Evolutionary conservation across 2,329 filamentous ascomycete species (phyloP), one percentile per base, ranked within the genome.

Genomic region (Bipolaris gigantea): DNA sequence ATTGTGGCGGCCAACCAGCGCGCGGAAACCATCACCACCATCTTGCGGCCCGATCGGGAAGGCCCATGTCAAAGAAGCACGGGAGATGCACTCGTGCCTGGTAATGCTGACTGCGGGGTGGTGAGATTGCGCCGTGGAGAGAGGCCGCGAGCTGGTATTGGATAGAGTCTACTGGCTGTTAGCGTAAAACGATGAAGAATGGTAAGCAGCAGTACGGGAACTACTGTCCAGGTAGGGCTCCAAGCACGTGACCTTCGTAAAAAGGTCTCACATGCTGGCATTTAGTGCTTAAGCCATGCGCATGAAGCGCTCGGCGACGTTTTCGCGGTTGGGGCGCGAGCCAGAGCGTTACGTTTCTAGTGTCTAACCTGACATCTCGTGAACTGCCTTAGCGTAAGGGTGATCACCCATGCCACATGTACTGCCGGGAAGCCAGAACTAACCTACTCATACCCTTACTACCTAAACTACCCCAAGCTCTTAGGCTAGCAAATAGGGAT

Each of bases 51-150:
- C 44, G 48, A 38, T 50, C 35, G 53, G 45, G 50, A 51, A 48
- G 16, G 47, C 58, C 58, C 58, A 55, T 48, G 35, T 56, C 55
- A 57, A 36, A 48, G 40, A 52, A 53, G 54, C 62, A 64, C 62
- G 62, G 54, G 62, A 55, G 57, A 48, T 51, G 49, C 21, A 50
- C 62, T 61, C 60, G 62, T 64, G 62, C 54, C 54, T 38, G 25
- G 21, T 39, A 25, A 16, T 51, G 42, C 52, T 51, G 52, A 51
- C 52, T 35, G 32, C 23, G 36, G 23, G 45, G 30, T 33, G 32
- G 48, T 25, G 42, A 48, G 36, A 30, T 51, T 30, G 32, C 21
- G 50, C 40, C n/a, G 19, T 33, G 42, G 23, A 34, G 40, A 48
- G 30, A 34, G 42, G 40, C 32, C 43, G 45, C 38, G 51, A 34